Evolutionary conservation across 2,329 filamentous ascomycete genomes (phyloP).

Genomic region (Alternaria triticina): DNA sequence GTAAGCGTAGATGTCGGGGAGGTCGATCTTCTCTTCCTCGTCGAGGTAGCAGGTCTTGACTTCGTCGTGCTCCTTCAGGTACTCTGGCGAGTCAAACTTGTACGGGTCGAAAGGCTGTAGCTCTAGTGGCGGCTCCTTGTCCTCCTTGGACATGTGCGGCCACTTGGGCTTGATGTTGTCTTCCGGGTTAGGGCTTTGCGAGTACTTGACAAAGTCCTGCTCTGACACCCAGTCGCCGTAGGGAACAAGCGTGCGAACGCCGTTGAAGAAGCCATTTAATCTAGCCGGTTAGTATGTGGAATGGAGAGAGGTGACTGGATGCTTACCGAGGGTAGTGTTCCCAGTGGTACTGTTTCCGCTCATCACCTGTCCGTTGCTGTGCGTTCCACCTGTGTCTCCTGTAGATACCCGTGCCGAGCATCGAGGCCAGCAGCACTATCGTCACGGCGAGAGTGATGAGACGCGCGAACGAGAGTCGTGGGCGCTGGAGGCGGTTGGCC

Average conservation of each 20-base stretch:
- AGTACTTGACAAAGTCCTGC: constrained; percentile 52
- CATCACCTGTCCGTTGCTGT: constrained; percentile 41
- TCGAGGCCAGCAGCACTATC: constrained; percentile 48
- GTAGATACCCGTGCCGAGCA: constrained; percentile 53
- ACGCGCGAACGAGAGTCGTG: constrained; percentile 52
- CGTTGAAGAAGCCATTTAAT: constrained; percentile 57
- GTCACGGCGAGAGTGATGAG: constrained; percentile 51
- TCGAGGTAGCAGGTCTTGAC: constrained; percentile 71
- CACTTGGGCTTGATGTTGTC: constrained; percentile 48
- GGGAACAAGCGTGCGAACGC: constrained; percentile 55
- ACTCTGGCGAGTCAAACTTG: constrained; percentile 51
- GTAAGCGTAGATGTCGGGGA: constrained; percentile 71
- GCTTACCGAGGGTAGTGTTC: constrained; percentile 53
- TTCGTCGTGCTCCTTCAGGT: constrained; percentile 57
- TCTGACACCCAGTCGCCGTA: constrained; percentile 52
- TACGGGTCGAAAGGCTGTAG: constrained; percentile 56
- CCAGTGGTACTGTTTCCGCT: constrained; percentile 52
- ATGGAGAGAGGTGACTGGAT: not conserved
- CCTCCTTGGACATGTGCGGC: constrained; percentile 42
- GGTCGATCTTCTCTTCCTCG: constrained; percentile 59
- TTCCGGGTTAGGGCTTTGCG: constrained; percentile 46
- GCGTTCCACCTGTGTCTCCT: constrained; percentile 44
- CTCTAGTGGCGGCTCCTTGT: constrained; percentile 48
- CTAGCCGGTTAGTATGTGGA: constrained; percentile 35
- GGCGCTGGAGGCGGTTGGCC: constrained; percentile 49